Evolutionary conservation across 2,329 filamentous ascomycete genomes (phyloP).

Genomic region (Penicillium sp.): DNA sequence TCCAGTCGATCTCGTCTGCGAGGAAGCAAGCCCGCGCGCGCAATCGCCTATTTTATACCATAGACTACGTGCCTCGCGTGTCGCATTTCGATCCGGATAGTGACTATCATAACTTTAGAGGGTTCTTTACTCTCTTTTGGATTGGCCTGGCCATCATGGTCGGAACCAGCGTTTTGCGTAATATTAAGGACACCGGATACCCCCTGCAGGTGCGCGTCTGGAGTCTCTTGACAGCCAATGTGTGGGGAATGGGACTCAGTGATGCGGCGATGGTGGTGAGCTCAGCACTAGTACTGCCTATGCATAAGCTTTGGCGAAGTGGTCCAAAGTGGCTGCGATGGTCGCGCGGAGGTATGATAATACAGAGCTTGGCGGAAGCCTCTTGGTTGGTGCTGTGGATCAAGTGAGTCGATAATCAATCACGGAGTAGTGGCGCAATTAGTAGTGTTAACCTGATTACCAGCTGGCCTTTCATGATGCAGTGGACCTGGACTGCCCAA

Average conservation of each 20-base stretch:
- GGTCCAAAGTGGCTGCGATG: slow-evolving; percentile 61
- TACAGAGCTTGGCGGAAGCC: slow-evolving; percentile 79
- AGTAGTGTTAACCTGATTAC: slow-evolving; percentile 19
- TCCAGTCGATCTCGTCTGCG: slow-evolving; percentile 77
- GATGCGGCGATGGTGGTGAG: slow-evolving; percentile 81
- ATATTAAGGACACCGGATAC: slow-evolving; percentile 88
- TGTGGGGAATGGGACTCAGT: slow-evolving; percentile 78
- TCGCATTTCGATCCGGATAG: slow-evolving; percentile 93
- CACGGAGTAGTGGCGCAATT: too few species aligned
- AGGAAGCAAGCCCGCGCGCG: slow-evolving; percentile 79
- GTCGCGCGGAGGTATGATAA: slow-evolving; percentile 69
- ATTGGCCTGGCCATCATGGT: slow-evolving; percentile 96
- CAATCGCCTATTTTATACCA: slow-evolving; percentile 83
- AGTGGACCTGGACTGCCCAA: slow-evolving; percentile 96
- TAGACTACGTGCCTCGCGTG: slow-evolving; percentile 83
- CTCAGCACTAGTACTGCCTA: slow-evolving; percentile 66
- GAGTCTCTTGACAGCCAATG: slow-evolving; percentile 80
- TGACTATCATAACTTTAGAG: slow-evolving; percentile 90
- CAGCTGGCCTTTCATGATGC: slow-evolving; percentile 72
- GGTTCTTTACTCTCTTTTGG: slow-evolving; percentile 99
- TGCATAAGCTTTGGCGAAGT: slow-evolving; percentile 66
- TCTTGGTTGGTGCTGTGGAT: slow-evolving; percentile 81
- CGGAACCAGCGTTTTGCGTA: slow-evolving; percentile 86
- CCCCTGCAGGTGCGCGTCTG: slow-evolving; percentile 83
- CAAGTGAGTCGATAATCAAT: slow-evolving; percentile 43